Base-by-base conservation (phyloP, 1,284 basidiomycete genomes). In the Trichosporon coremiiforme region DNA sequence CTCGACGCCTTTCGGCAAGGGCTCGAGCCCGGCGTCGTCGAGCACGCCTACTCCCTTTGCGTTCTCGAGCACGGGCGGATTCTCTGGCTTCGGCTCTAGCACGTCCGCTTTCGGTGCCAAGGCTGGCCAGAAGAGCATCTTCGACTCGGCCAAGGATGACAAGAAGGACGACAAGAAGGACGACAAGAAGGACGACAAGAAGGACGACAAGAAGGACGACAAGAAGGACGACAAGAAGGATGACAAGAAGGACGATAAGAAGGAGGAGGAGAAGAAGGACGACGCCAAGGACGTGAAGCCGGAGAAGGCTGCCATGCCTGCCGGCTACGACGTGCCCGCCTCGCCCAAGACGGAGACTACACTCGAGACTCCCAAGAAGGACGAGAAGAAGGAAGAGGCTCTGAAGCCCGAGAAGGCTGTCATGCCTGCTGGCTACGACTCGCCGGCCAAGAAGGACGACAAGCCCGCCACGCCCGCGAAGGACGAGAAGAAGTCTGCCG, bases 1-100 rank as follows among this genome's bases (percentile, higher is more conserved):
- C 20, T 60, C 77, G 2, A 65, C 62, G 0, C 64, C 66, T n/a
- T 71, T 71, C 68, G 75, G 71, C 5, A 66, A 71, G 63, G 45
- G 45, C 22, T 57, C 70, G 10, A 63, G 31, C 0, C 57, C 66
- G n/a, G 65, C 69, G 63, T 62, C 63, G 8, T 57, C 70, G 22
- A 62, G 17, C 57, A 62, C 66, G 29, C 57, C 69, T 2, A 70
- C 70, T 55, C 74, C 70, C 4, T 66, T 68, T 31, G 62, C 65
- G 7, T 65, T 67, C n/a, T 33, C 29, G 29, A 33, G 65, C 36
- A 64, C 69, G 3, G 70, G 70, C 66, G 75, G 71, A 2, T 66
- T 69, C 47, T 53, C 65, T 7, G 67, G 67, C 7, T 62, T 62
- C 33, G 57, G 57, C 9, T 35, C 57, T 10, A 17, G 57, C 17